Base-by-base conservation (phyloP, 768 basidiomycete species). In the Trametes cubensis region DNA sequence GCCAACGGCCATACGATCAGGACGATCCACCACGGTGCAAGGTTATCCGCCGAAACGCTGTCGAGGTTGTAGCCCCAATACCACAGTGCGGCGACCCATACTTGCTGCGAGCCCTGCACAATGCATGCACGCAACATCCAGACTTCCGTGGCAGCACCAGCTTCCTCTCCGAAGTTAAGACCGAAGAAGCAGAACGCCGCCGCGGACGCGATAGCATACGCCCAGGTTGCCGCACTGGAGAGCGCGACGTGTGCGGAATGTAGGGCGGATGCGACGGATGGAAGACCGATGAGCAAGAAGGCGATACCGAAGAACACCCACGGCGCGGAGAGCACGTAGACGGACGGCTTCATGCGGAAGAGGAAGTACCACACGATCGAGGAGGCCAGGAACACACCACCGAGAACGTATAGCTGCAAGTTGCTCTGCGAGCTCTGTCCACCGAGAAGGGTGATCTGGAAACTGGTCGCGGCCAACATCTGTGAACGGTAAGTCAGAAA, bases 91-190 rank as follows among this genome's bases (percentile, higher is more conserved):
- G 95, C 91, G 15, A 96, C 89, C 95, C 95, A 97, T 41, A 97
- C 85, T 75, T 96, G 95, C 67, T 97, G 95, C 11, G 94, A 90
- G 42, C 95, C 95, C 76, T 97, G 95, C 0, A 97, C 95, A 63
- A 95, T 78, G 72, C 94, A 95, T 14, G 95, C 95, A 34, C 95
- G 85, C 61, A 94, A 72, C 30, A 88, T 90, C 95, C 95, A 97
- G 17, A 95, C 87, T 74, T 97, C 95, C 7, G 95, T 95, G 1
- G 95, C 93, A 57, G 95, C 94, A 69, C 95, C 94, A 18, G 94
- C 95, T 81, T 96, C 95, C 78, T 97, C 95, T 73, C 95, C 95
- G 73, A 97, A 97, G 75, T 97, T 97, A 64, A 95, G 82, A 70
- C 94, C 95, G 70, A 97, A 97, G 83, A 94, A 95, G 51, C 86